phyloP scores from a whole-genome alignment of 2,329 filamentous ascomycete genomes.

The Aspergillus nomiae region DNA sequence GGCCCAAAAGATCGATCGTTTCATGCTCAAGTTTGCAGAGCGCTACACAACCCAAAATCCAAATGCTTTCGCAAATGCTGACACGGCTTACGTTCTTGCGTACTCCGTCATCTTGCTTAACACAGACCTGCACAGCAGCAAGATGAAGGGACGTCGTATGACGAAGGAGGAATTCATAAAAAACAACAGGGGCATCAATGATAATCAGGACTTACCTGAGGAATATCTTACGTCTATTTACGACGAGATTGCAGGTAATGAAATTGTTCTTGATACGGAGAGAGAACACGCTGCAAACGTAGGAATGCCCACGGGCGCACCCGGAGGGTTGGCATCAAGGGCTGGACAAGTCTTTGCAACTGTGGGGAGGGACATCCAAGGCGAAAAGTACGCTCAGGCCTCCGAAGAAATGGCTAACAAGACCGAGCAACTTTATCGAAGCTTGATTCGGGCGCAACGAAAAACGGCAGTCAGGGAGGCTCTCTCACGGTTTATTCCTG shows the following conservation, averaged over 20 bases:
- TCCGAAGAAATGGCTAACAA: conserved; percentile 89
- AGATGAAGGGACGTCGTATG: conserved; percentile 82
- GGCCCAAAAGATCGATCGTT: conserved; percentile 97
- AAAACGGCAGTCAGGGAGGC: conserved; percentile 71
- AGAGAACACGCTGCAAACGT: conserved; percentile 83
- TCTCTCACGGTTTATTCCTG: conserved; percentile 78
- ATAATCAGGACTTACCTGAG: conserved; percentile 87
- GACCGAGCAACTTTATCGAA: conserved; percentile 87
- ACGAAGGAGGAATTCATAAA: conserved; percentile 97
- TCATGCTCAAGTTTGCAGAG: conserved; percentile 99
- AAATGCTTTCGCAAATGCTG: conserved; percentile 95
- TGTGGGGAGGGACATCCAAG: conserved; percentile 84
- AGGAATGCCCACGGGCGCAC: conserved; percentile 62
- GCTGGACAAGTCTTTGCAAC: conserved; percentile 89
- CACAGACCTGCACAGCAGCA: conserved; percentile 89
- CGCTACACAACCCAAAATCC: conserved; percentile 93
- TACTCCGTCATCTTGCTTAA: conserved; percentile 98
- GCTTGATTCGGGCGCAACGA: conserved; percentile 84
- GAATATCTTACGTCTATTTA: conserved; percentile 89
- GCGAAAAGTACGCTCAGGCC: conserved; percentile 91
- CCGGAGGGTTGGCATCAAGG: conserved; percentile 72
- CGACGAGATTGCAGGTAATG: conserved; percentile 86
- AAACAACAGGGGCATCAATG: conserved; percentile 98
- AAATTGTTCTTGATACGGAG: conserved; percentile 93
- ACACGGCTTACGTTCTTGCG: conserved; percentile 92